Conservation (phyloP, 2,329 filamentous ascomycete species). For the Monosporascus sp. region DNA sequence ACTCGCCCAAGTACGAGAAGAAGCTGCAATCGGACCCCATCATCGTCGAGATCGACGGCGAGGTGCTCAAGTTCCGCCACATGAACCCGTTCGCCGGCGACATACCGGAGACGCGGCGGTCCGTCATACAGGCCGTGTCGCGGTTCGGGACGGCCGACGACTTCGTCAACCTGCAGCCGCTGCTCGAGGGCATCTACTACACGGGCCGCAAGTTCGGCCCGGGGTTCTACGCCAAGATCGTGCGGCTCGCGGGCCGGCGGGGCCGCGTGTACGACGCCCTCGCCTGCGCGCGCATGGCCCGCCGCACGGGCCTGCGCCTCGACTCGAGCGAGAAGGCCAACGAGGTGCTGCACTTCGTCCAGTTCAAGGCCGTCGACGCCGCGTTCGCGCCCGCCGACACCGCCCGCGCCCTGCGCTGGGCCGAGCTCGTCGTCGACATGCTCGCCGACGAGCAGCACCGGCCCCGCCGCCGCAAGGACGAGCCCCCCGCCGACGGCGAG, state of each 20-base stretch:
- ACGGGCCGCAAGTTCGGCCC: constrained; percentile 34
- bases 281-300: constrained; percentile 43
- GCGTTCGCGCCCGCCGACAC: constrained; percentile 32
- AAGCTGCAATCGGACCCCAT: constrained; percentile 51
- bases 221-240: constrained; percentile 32
- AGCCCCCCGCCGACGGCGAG: constrained; percentile 10
- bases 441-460: constrained; percentile 40
- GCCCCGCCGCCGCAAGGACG: constrained; percentile 10
- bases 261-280: constrained; percentile 43
- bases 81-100: constrained; percentile 35
- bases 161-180: constrained; percentile 46
- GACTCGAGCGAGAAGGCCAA: constrained; percentile 36
- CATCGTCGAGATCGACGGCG: constrained; percentile 53
- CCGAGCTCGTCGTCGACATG: constrained; percentile 44
- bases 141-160: constrained; percentile 46
- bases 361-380: constrained; percentile 37
- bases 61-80: constrained; percentile 47
- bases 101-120: constrained; percentile 37
- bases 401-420: constrained; percentile 39
- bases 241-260: constrained; percentile 35
- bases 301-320: constrained; percentile 42
- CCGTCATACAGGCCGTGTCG: constrained; percentile 33
- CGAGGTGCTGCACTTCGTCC: constrained; percentile 33
- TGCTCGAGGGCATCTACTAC: constrained; percentile 47
- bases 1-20: constrained; percentile 40